A percentile compares a stretch with the other conserved stretches of the same genome.
Evolutionary conservation across 495 filamentous ascomycete species (phyloP).

Genomic region (Rostrohypoxylon terebratum): DNA sequence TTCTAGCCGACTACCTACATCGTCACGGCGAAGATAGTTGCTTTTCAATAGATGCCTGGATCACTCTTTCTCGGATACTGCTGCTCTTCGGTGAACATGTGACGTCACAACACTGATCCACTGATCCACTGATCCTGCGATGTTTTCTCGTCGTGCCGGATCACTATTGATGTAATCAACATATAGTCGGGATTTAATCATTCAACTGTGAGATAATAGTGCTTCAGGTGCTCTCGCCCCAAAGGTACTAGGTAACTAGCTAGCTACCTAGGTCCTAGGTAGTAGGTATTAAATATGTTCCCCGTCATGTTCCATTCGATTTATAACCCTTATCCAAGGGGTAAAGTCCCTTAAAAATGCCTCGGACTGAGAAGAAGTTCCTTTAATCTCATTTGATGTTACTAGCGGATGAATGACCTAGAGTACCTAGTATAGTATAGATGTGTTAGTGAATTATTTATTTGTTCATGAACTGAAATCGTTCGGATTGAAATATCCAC

Average conservation of each 20-base stretch:
- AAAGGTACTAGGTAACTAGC: too few species aligned
- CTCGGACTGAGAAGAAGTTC: neutral
- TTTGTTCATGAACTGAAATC: neutral
- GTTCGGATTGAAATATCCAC: neutral
- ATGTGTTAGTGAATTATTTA: too few species aligned
- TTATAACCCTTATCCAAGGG: too few species aligned
- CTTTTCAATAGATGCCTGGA: neutral
- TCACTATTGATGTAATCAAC: neutral
- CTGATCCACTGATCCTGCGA: too few species aligned
- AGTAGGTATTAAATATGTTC: too few species aligned
- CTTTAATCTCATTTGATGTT: conserved; percentile 16
- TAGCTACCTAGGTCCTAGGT: too few species aligned
- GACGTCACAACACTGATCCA: neutral
- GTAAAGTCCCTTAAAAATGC: neutral
- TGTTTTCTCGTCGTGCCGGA: neutral
- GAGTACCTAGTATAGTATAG: neutral
- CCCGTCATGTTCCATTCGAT: too few species aligned
- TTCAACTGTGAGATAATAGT: neutral
- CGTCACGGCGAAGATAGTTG: neutral
- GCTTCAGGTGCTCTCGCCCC: too few species aligned
- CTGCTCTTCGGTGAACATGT: neutral
- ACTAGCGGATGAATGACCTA: conserved; percentile 12
- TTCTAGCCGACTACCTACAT: neutral
- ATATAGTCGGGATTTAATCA: neutral
- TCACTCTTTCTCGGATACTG: neutral